Percentiles rank a stretch among this genome's conserved stretches.
Evolutionary conservation across 305 asterid species (phyloP).

Genomic region (Andrographis paniculata): DNA sequence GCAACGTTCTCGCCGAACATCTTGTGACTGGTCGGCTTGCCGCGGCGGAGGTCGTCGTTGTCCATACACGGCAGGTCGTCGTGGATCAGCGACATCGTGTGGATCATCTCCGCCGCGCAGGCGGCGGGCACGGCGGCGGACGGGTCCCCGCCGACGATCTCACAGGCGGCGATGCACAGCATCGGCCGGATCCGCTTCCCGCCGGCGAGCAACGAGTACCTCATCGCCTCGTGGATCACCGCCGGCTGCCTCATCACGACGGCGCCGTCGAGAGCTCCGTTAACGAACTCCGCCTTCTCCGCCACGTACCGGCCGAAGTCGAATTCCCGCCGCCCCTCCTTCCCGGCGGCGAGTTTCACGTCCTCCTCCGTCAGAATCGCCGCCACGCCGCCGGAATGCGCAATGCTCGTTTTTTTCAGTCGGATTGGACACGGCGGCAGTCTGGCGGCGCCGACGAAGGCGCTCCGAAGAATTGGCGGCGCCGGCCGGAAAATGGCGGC

Average conservation of each 20-base stretch:
- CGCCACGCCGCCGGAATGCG: constrained; percentile 7
- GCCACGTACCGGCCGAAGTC: constrained; percentile 18
- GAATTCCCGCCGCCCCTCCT: too few relatives aligned
- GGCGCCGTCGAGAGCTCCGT: constrained; percentile 24
- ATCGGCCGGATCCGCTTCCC: constrained; percentile 29
- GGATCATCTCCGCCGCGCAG: constrained; percentile 34
- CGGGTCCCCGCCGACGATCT: constrained; percentile 23
- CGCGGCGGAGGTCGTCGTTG: constrained; percentile 61
- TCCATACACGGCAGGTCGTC: constrained; percentile 49
- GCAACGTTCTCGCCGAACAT: constrained; percentile 54
- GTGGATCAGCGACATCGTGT: constrained; percentile 24
- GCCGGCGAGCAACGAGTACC: constrained; percentile 25
- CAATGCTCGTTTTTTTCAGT: too few relatives aligned
- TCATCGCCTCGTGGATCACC: constrained; percentile 25
- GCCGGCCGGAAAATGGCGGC: too few relatives aligned
- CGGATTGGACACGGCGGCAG: too few relatives aligned
- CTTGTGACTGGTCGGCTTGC: constrained; percentile 60
- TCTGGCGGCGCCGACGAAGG: too few relatives aligned
- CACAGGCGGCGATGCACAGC: constrained; percentile 28
- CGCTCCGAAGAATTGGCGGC: too few relatives aligned
- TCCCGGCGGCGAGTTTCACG: not conserved
- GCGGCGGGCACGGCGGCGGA: too few relatives aligned
- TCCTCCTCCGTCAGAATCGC: constrained; percentile 7
- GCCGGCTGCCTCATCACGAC: constrained; percentile 17
- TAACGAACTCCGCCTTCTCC: constrained; percentile 16